A percentile compares a stretch with the other conserved stretches of the same genome.
Conservation (phyloP, 306 rosid genomes). For the Arachis hypogaea region DNA sequence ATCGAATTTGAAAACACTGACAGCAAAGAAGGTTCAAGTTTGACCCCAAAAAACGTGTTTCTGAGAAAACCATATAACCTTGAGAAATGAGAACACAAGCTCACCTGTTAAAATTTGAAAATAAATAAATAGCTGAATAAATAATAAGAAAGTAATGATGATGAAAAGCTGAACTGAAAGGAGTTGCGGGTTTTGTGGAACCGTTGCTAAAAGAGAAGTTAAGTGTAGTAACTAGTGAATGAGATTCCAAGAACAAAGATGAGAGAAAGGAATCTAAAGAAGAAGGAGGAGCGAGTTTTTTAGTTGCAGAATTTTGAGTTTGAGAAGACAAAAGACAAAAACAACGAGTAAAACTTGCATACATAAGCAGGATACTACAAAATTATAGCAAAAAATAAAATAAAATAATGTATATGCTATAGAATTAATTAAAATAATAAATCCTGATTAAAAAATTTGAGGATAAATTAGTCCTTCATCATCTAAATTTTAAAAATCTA, state of each 20-base stretch:
- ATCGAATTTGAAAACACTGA: conserved; percentile 19
- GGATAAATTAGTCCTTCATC: no score
- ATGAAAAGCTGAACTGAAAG: conserved; percentile 33
- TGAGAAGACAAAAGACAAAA: background rate
- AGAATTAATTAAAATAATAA: no score
- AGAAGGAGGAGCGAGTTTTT: background rate
- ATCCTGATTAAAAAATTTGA: no score
- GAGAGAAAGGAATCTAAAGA: conserved; percentile 41
- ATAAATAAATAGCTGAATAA: background rate
- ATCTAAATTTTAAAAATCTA: no score
- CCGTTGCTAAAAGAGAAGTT: conserved; percentile 17
- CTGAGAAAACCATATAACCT: conserved; percentile 24
- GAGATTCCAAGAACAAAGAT: conserved; percentile 42
- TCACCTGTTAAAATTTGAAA: conserved; percentile 43
- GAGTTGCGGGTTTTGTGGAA: conserved; percentile 32
- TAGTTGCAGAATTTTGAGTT: conserved; percentile 14
- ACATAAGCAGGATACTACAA: background rate
- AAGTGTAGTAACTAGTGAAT: conserved; percentile 16
- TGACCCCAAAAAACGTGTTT: conserved; percentile 36
- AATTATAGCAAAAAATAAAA: background rate
- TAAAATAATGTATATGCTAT: background rate
- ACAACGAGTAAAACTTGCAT: background rate
- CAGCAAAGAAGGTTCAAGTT: conserved; percentile 13
- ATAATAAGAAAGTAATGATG: no score
- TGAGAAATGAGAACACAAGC: conserved; percentile 2